Evolutionary conservation across 768 basidiomycete species (phyloP).

Genomic region (Fomitopsis pulvina): DNA sequence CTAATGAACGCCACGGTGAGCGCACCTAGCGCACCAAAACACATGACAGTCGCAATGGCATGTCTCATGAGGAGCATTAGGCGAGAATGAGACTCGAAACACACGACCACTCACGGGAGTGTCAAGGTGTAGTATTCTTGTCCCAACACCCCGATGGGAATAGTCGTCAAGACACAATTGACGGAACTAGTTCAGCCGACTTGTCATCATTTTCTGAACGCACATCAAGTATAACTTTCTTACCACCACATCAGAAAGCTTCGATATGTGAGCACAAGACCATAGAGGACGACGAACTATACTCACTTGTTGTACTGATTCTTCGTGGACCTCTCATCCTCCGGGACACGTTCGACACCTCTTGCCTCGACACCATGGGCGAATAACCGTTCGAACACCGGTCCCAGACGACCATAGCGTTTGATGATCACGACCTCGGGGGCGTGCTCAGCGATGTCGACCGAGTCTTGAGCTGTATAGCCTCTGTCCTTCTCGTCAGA

Average conservation of each 20-base stretch:
- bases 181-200: conserved; percentile 32
- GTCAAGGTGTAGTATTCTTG: conserved; percentile 44
- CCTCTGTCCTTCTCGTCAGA: conserved; percentile 21
- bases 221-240: conserved; percentile 4
- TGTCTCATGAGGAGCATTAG: conserved; percentile 24
- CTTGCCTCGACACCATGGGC: conserved; percentile 45
- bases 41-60: conserved; percentile 36
- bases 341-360: conserved; percentile 49
- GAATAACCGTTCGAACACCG: conserved; percentile 30
- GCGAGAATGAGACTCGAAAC: neutral
- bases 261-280: neutral
- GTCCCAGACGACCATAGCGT: conserved; percentile 20
- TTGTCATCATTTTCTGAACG: neutral
- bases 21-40: conserved; percentile 39
- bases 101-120: conserved; percentile 29
- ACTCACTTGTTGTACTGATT: conserved; percentile 40
- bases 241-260: conserved; percentile 43
- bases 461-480: conserved; percentile 5
- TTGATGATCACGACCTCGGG: conserved; percentile 17
- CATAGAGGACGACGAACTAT: neutral
- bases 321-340: conserved; percentile 38
- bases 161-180: conserved; percentile 34
- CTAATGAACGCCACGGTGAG: conserved; percentile 43
- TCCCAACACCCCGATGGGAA: conserved; percentile 45
- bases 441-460: conserved; percentile 7